phyloP scores from a whole-genome alignment of 257 asterid genomes.

The Solanum paucissectum region DNA sequence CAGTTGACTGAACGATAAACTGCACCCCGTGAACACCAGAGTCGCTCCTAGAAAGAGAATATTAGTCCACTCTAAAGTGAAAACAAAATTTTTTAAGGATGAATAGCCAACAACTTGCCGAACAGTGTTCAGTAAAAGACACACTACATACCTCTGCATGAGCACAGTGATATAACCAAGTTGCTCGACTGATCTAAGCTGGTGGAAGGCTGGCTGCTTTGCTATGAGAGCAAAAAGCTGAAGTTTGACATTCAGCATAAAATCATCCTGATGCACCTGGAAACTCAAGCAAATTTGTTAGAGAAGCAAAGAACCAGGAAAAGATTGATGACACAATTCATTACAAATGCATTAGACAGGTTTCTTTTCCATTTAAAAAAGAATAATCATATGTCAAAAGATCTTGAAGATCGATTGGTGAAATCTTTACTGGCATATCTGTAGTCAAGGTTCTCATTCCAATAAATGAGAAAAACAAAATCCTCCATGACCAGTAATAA shows the following conservation, averaged over 20 bases:
- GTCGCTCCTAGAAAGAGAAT: constrained; percentile 51
- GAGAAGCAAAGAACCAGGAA: neutral
- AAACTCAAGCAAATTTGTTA: neutral
- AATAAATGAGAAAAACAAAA: neutral
- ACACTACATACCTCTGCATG: constrained; percentile 58
- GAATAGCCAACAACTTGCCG: neutral
- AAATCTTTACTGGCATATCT: neutral
- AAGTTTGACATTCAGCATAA: constrained; percentile 63
- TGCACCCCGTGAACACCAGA: constrained; percentile 88
- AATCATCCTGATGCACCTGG: constrained; percentile 93
- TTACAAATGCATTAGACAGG: neutral
- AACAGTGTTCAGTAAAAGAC: neutral
- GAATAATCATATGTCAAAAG: neutral
- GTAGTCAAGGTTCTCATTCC: neutral
- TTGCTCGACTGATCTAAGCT: constrained; percentile 99
- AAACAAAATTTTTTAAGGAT: neutral
- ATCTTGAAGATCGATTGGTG: neutral
- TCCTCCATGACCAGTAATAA: neutral
- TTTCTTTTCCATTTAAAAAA: neutral
- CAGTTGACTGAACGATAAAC: constrained; percentile 84
- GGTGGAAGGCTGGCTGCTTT: constrained; percentile 94
- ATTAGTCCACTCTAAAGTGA: neutral
- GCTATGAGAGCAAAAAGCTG: constrained; percentile 88
- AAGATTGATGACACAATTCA: neutral
- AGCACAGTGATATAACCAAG: constrained; percentile 94